Base-by-base conservation (phyloP, 2,329 filamentous ascomycete genomes). In the Monilinia vaccinii-corymbosi region DNA sequence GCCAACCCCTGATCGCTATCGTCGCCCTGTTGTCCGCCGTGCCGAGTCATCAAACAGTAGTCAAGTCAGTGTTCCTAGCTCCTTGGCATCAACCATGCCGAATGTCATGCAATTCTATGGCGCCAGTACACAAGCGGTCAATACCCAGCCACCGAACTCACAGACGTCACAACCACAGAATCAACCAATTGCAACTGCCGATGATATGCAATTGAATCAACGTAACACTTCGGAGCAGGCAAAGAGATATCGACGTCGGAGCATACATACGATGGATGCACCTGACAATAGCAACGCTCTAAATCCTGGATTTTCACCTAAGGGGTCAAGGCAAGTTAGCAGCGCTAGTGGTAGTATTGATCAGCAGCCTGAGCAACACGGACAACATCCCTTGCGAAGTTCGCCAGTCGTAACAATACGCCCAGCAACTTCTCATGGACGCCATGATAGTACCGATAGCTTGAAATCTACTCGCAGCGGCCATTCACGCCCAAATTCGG, bases 1-100 rank as follows among this genome's bases (percentile, higher is more conserved):
- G 69, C 78, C 85, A 25, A 85, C 88, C 1, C 89, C 90, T 1
- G 91, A 96, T 72, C 84, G 93, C 61, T 97, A 97, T 72, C 83
- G 91, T 68, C 86, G 91, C 55, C 73, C 80, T 62, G 79, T 79
- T 59, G 78, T 81, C 61, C 81, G 82, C 65, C 78, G 82, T 62
- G 61, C 66, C 14, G 76, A 70, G 68, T 74, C 67, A 68, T 69
- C 63, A 3, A 57, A 21, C 21, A 50, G 31, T 71, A 70, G 55
- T 59, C 61, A 62, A 53, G 48, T 55, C 49, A n/a, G 62, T 49
- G 66, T 36, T 49, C 64, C 63, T 42, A 71, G 68, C 47, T 71
- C 75, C 76, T 25, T 69, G 28, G 75, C 79, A n/a, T 80, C 79
- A 25, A 78, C 78, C 58, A 80, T 82, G 76, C 78, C 78, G 58